phyloP scores from a whole-genome alignment of 2,329 filamentous ascomycete genomes.

The Aspergillus carbonarius region DNA sequence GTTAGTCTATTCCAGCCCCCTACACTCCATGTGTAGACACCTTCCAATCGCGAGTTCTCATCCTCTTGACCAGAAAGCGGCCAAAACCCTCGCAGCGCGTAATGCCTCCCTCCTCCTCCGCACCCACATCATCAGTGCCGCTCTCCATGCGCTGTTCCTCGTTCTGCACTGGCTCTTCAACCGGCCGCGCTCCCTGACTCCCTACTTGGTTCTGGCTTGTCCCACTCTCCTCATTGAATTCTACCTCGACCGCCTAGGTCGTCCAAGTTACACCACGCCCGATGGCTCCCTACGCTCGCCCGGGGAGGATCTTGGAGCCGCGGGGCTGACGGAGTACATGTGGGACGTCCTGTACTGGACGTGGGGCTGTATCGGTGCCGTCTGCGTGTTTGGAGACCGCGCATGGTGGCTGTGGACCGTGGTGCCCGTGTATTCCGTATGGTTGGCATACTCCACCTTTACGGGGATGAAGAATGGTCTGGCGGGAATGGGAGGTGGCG shows the following conservation, averaged over 20 bases:
- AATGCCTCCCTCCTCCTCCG: slow-evolving; percentile 76
- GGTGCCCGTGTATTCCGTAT: slow-evolving; percentile 50
- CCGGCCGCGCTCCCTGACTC: slow-evolving; percentile 60
- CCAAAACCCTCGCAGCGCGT: slow-evolving; percentile 67
- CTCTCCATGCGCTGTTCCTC: slow-evolving; percentile 73
- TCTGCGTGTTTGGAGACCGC: slow-evolving; percentile 76
- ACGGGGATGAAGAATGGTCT: slow-evolving; percentile 48
- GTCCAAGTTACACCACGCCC: slow-evolving; percentile 68
- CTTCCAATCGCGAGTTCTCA: slow-evolving; percentile 1
- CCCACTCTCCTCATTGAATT: slow-evolving; percentile 80
- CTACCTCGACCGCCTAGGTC: slow-evolving; percentile 79
- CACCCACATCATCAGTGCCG: slow-evolving; percentile 73
- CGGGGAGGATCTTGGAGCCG: slow-evolving; percentile 84
- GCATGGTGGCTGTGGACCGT: slow-evolving; percentile 65
- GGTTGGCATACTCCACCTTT: slow-evolving; percentile 47
- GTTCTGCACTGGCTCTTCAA: slow-evolving; percentile 65
- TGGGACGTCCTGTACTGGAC: slow-evolving; percentile 97
- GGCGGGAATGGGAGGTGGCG: slow-evolving; percentile 42
- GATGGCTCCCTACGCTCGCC: slow-evolving; percentile 68
- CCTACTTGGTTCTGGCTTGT: slow-evolving; percentile 70
- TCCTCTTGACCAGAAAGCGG: slow-evolving; percentile 44
- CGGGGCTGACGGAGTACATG: slow-evolving; percentile 94
- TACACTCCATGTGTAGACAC: neutral
- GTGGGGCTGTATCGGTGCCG: slow-evolving; percentile 73
- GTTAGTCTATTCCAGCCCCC: slow-evolving; percentile 14